Conservation (phyloP, 2,329 filamentous ascomycete species). For the Microcyclosporella mali region DNA sequence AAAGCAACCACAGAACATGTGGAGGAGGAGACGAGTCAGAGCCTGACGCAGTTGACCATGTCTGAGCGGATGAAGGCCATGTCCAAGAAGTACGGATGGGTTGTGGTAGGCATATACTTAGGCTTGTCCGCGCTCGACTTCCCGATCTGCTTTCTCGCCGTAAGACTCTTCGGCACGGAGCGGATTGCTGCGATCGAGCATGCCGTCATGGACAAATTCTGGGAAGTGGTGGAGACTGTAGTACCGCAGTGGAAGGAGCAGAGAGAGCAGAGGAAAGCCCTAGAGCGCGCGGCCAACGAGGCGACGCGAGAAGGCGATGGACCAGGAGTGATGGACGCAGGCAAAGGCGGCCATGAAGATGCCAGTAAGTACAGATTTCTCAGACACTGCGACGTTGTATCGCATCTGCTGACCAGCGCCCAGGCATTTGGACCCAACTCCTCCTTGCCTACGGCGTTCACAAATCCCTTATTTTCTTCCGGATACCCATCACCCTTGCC, state of each 20-base stretch:
- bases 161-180: conserved; percentile 76
- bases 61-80: conserved; percentile 73
- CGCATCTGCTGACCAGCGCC: conserved; percentile 10
- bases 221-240: conserved; percentile 54
- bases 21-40: conserved; percentile 6
- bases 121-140: conserved; percentile 80
- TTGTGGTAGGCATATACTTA: conserved; percentile 85
- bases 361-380: conserved; percentile 27
- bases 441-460: conserved; percentile 94
- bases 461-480: conserved; percentile 93
- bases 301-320: conserved; percentile 41
- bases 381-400: background rate
- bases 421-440: conserved; percentile 74
- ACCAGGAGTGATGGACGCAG: conserved; percentile 14
- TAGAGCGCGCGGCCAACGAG: conserved; percentile 11
- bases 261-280: conserved; percentile 14
- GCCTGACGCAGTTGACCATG: conserved; percentile 23
- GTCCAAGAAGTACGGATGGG: conserved; percentile 89
- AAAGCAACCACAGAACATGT: conserved; percentile 3
- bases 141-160: conserved; percentile 87
- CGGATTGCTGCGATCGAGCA: conserved; percentile 72
- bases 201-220: conserved; percentile 55
- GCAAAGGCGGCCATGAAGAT: conserved; percentile 15
- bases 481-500: conserved; percentile 87
- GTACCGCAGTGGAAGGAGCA: conserved; percentile 42